Conservation (phyloP, 345 rosid species). For the Eucalyptus dawsonii region DNA sequence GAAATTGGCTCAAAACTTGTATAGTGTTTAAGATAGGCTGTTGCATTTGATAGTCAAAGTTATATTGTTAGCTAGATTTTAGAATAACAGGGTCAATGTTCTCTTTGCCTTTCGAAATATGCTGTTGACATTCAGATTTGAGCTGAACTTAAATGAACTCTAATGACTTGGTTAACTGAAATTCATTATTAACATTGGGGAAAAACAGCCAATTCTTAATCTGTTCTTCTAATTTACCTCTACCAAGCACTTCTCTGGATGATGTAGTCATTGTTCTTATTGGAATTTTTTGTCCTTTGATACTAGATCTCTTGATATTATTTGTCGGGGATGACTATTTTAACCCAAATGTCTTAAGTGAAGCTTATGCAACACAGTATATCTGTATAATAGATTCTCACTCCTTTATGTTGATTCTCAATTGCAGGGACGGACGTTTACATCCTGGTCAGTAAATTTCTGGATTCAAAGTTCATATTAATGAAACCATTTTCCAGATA, state of each 20-base stretch:
- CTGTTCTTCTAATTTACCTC: not conserved
- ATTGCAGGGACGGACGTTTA: constrained; percentile 97
- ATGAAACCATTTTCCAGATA: not conserved
- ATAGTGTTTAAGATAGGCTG: not conserved
- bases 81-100: not conserved
- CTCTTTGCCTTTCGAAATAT: not conserved
- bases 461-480: constrained; percentile 1
- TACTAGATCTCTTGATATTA: not conserved
- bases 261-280: not conserved
- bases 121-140: not conserved
- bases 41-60: not conserved
- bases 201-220: not conserved
- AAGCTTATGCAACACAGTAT: not conserved
- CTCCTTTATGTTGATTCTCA: constrained; percentile 1
- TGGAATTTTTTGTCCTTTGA: not conserved
- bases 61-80: not conserved
- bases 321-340: not conserved
- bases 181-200: not conserved
- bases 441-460: constrained; percentile 71
- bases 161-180: not conserved
- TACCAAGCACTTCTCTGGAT: not conserved
- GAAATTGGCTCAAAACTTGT: not conserved
- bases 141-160: not conserved
- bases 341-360: not conserved
- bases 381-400: not conserved